A percentile compares a stretch with the other conserved stretches of the same genome.
Evolutionary conservation across 2,329 filamentous ascomycete genomes (phyloP).

Genomic region (Ciborinia camelliae): DNA sequence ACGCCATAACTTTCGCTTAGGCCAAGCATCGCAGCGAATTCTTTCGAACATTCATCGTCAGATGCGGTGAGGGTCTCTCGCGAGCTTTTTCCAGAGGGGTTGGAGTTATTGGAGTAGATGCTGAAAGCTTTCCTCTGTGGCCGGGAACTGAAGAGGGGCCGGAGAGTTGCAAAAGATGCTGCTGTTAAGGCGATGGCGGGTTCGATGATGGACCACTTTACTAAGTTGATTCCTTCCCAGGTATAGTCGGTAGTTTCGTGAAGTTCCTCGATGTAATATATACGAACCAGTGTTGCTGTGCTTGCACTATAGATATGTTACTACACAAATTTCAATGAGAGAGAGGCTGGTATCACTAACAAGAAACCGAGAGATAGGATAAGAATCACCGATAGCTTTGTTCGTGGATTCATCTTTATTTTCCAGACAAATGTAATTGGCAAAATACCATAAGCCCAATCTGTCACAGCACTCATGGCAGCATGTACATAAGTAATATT

Average conservation of each 20-base stretch:
- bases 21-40: slow-evolving; percentile 15
- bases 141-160: slow-evolving; percentile 37
- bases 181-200: slow-evolving; percentile 43
- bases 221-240: slow-evolving; percentile 43
- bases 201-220: slow-evolving; percentile 46
- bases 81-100: background rate
- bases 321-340: background rate
- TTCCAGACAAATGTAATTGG: slow-evolving; percentile 35
- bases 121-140: slow-evolving; percentile 20
- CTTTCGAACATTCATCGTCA: slow-evolving; percentile 7
- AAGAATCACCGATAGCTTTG: slow-evolving; percentile 38
- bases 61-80: background rate
- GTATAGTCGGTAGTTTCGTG: slow-evolving; percentile 40
- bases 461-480: slow-evolving; percentile 32
- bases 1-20: slow-evolving; percentile 1
- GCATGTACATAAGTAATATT: slow-evolving; percentile 34
- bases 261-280: slow-evolving; percentile 43
- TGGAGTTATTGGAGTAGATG: background rate
- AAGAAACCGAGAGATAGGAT: slow-evolving; percentile 40
- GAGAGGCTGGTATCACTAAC: slow-evolving; percentile 33
- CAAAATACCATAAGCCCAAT: slow-evolving; percentile 35
- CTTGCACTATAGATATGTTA: slow-evolving; percentile 38
- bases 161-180: slow-evolving; percentile 42
- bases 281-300: slow-evolving; percentile 43
- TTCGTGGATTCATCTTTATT: slow-evolving; percentile 34